phyloP scores from a whole-genome alignment of 805 yeast species.

The Candida ascalaphidarum region DNA sequence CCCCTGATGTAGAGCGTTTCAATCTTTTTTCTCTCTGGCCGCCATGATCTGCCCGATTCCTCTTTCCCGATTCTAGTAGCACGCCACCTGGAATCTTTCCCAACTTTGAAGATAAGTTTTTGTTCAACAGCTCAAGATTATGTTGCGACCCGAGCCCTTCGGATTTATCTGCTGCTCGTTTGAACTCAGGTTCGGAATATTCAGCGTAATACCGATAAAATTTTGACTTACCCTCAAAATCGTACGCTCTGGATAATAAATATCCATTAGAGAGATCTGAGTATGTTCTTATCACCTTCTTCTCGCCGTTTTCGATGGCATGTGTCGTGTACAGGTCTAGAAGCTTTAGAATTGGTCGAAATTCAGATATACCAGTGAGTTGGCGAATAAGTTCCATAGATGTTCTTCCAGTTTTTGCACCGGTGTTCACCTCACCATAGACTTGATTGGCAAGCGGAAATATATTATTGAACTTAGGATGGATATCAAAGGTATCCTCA shows the following conservation, averaged over 20 bases:
- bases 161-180: constrained; percentile 3
- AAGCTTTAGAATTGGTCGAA: constrained; percentile 42
- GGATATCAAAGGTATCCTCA: constrained; percentile 5
- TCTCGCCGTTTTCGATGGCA: constrained; percentile 16
- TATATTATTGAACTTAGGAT: constrained; percentile 38
- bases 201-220: constrained; percentile 52
- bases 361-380: constrained; percentile 48
- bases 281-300: constrained; percentile 17
- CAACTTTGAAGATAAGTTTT: constrained; percentile 8
- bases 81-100: constrained; percentile 18
- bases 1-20: constrained; percentile 1
- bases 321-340: constrained; percentile 41
- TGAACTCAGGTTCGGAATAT: constrained; percentile 6
- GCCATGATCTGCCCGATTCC: too few species aligned
- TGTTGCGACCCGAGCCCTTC: too few species aligned
- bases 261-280: constrained; percentile 15
- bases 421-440: constrained; percentile 34
- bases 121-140: constrained; percentile 9
- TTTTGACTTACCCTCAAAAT: constrained; percentile 66
- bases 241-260: constrained; percentile 52
- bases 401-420: constrained; percentile 46
- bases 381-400: constrained; percentile 43
- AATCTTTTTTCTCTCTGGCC: constrained; percentile 1
- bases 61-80: constrained; percentile 7
- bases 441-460: constrained; percentile 63